Evolutionary conservation across 2,329 filamentous ascomycete genomes (phyloP).

Genomic region (Xylaria digitata): DNA sequence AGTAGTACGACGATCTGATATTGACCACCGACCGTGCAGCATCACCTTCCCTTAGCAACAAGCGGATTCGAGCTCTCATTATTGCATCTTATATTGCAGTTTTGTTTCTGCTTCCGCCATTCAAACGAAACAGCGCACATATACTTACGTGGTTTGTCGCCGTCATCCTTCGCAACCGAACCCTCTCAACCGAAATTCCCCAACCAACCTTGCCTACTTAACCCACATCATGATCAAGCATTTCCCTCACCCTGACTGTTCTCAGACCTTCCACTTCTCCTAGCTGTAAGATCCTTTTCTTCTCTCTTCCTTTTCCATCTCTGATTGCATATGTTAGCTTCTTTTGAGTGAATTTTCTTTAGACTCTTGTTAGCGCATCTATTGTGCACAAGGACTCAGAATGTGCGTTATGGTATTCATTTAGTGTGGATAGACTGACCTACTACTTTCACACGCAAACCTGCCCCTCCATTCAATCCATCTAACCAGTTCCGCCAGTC

Average conservation of each 20-base stretch:
- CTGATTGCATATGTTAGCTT: too few species aligned
- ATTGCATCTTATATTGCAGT: slow-evolving; percentile 21
- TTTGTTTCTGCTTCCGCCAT: slow-evolving; percentile 12
- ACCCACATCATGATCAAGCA: slow-evolving; percentile 47
- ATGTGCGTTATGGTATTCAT: slow-evolving; percentile 2
- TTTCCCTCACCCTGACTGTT: slow-evolving; percentile 34
- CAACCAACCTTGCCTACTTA: slow-evolving; percentile 22
- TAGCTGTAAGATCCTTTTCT: slow-evolving; percentile 41
- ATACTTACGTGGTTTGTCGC: background rate
- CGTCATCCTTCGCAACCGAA: slow-evolving; percentile 19
- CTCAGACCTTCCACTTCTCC: slow-evolving; percentile 40
- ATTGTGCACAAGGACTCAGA: slow-evolving; percentile 3
- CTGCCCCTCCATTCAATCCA: slow-evolving; percentile 5
- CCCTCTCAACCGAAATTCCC: slow-evolving; percentile 17
- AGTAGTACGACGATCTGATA: slow-evolving; percentile 21
- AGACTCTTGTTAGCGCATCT: background rate
- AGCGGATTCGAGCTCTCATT: slow-evolving; percentile 12
- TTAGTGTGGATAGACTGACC: background rate
- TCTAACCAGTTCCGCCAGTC: background rate
- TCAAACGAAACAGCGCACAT: background rate
- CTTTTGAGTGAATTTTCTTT: background rate
- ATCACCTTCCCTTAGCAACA: slow-evolving; percentile 15
- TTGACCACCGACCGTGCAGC: slow-evolving; percentile 13
- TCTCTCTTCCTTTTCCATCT: background rate
- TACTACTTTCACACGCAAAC: slow-evolving; percentile 7